A percentile compares a stretch with the other conserved stretches of the same genome.
Conservation (phyloP, 805 yeast genomes). For the Teunomyces gatunensis region DNA sequence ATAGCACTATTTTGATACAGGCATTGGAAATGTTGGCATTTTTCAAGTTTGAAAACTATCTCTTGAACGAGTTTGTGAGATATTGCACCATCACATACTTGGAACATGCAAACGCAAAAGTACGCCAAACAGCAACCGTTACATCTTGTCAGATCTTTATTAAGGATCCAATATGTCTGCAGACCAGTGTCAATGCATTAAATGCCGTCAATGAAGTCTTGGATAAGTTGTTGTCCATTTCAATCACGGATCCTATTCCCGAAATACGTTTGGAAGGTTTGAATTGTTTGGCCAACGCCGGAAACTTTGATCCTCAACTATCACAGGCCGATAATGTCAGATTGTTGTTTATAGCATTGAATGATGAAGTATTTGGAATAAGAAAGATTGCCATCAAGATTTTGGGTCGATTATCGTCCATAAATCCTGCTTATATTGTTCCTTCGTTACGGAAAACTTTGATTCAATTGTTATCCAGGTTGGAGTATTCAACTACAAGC, state of each 20-base stretch:
- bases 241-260: constrained; percentile 83
- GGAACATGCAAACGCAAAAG: constrained; percentile 74
- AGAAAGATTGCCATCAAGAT: constrained; percentile 74
- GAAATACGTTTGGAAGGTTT: constrained; percentile 83
- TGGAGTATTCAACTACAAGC: constrained; percentile 77
- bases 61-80: constrained; percentile 84
- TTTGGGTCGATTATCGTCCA: constrained; percentile 78
- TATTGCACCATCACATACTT: constrained; percentile 80
- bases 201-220: constrained; percentile 82
- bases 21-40: constrained; percentile 74
- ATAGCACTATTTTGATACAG: constrained; percentile 58
- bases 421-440: constrained; percentile 93
- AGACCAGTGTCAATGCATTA: constrained; percentile 76
- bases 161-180: constrained; percentile 79
- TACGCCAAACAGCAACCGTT: constrained; percentile 79
- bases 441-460: constrained; percentile 87
- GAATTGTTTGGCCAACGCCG: constrained; percentile 56
- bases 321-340: constrained; percentile 92
- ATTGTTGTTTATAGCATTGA: constrained; percentile 79
- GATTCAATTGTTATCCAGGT: constrained; percentile 78
- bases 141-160: constrained; percentile 77
- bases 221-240: constrained; percentile 73
- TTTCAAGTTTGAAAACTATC: constrained; percentile 72
- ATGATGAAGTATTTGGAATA: constrained; percentile 85
- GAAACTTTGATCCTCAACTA: constrained; percentile 82